Evolutionary conservation across 352 stramenopile species (phyloP).

Genomic region (Phytophthora tubulina): DNA sequence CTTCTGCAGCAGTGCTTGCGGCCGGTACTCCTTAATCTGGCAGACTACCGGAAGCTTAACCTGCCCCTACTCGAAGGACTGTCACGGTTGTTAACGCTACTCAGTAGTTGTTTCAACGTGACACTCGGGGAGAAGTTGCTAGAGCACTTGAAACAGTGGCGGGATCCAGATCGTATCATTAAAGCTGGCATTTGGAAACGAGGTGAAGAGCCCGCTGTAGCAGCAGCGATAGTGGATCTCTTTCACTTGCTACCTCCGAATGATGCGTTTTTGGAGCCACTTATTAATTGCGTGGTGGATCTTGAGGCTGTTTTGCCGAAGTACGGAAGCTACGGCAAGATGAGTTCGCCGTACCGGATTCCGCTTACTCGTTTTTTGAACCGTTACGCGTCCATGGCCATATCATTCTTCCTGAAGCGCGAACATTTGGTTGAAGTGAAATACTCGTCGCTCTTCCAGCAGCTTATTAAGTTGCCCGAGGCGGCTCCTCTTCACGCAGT

Average conservation of each 20-base stretch:
- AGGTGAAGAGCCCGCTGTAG: conserved; percentile 95
- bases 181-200: conserved; percentile 94
- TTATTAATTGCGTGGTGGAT: conserved; percentile 96
- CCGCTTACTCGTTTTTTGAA: conserved; percentile 95
- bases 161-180: conserved; percentile 90
- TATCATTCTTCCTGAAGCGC: conserved; percentile 91
- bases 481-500: conserved; percentile 88
- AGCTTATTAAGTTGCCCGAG: conserved; percentile 93
- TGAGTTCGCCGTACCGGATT: conserved; percentile 92
- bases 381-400: conserved; percentile 85
- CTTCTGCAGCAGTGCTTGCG: conserved; percentile 96
- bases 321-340: conserved; percentile 92
- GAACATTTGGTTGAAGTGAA: conserved; percentile 85
- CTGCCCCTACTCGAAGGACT: conserved; percentile 95
- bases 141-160: conserved; percentile 96
- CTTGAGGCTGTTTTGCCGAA: conserved; percentile 93
- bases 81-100: conserved; percentile 91
- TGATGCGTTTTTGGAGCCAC: conserved; percentile 94
- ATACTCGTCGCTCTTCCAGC: conserved; percentile 95
- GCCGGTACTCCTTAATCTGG: conserved; percentile 96
- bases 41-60: conserved; percentile 97
- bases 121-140: conserved; percentile 98
- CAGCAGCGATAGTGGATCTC: conserved; percentile 95
- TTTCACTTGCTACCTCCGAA: conserved; percentile 96
- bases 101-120: conserved; percentile 98